Base-by-base conservation (phyloP, 2,329 filamentous ascomycete genomes). In the Daldinia sp. region DNA sequence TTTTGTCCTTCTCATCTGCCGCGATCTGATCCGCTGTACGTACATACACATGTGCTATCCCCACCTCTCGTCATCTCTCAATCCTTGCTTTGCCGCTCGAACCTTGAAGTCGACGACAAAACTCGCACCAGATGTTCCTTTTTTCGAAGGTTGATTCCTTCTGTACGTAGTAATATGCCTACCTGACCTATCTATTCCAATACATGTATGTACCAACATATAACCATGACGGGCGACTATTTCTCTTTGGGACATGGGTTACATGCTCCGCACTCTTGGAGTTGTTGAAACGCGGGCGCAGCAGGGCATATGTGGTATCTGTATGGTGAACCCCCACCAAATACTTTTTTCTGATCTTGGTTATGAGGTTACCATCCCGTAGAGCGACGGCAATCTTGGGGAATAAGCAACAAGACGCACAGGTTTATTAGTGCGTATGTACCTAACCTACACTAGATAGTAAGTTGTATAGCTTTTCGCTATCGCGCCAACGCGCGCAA, bases 291-390 rank as follows among this genome's bases (percentile, higher is more conserved):
- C 67, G 65, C 65, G 63, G 37, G 67, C 60, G 62, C 60, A 62
- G 62, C 50, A 73, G 62, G 12, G 13, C 33, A 35, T 35, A 35
- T 35, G 13, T 39, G 13, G 68, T 69, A 71, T 69, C 57, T 66
- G 58, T 65, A 61, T 63, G 57, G 57, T 56, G 64, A 67, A 67
- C 71, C 71, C 70, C 69, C 70, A 72, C 67, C 69, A 70, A 67
- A 71, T 37, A 67, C 69, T 69, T 4, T 68, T 74, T 69, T 39
- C 68, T 74, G 69, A 73, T 73, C 72, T 72, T 74, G 73, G 72
- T 73, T 73, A 73, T 66, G 68, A 71, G 69, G 71, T 72, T 75
- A 73, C 74, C 66, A 75, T 73, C 70, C 72, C 73, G 73, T 72
- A 68, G 67, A 70, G 63, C 60, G 63, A 63, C 71, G 66, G 61